Base-by-base conservation (phyloP, 306 rosid genomes). In the Dryas drummondii region DNA sequence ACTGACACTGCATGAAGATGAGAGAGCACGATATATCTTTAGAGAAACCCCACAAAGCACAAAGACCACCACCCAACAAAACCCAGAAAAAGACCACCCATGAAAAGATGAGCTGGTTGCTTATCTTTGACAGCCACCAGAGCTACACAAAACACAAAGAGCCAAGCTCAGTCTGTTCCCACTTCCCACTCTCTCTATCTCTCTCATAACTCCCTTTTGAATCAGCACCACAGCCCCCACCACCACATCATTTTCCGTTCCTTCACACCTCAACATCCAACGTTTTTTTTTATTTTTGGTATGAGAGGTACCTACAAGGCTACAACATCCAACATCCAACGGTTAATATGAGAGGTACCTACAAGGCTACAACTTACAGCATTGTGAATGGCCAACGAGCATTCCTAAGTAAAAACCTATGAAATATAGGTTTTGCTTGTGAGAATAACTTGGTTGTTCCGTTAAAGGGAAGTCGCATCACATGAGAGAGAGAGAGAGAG, bases 41-140 rank as follows among this genome's bases (percentile, higher is more conserved):
- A 81, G 72, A 72, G 67, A 87, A 69, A 48, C 81, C 82, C 86
- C 79, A 84, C 88, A 83, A 68, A 50, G 77, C 37, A 86, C 26
- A 80, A 46, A 84, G 79, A 82, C 81, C 58, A 32, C 37, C 37
- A 32, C 37, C 37, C 76, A 88, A 84, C 83, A 84, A 81, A 71
- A 62, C 82, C 70, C 69, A 50, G 77, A 86, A 46, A 80, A 46
- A 84, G 79, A 82, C 81, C 58, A 77, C 40, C 74, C 80, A 83
- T 87, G 74, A 76, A 84, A 80, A 84, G 80, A 88, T 82, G 90
- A 92, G 93, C 87, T 86, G 91, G 81, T 87, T 68, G 68, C 84
- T 86, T 86, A 80, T 82, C 81, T 83, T 90, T 88, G 96, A 87
- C 91, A 92, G 86, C 86, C 91, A 84, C 91, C 90, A 78, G 78